Conservation (phyloP, 768 basidiomycete genomes). For the Kockovaella imperatae region DNA sequence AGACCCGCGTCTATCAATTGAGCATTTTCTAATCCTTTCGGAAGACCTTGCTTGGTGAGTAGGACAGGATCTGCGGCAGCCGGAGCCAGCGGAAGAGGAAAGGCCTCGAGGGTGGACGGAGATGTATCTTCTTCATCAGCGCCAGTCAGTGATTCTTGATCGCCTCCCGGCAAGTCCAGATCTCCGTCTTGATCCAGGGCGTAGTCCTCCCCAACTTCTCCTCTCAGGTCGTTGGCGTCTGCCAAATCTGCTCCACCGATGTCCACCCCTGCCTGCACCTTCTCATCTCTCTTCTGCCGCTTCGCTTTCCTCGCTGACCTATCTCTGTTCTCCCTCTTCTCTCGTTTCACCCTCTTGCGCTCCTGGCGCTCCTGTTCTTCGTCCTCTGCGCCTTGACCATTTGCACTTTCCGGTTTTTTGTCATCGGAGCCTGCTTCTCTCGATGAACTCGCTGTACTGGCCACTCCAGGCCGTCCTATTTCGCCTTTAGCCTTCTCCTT, state of each 20-base stretch:
- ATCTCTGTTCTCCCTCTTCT: slow-evolving; percentile 18
- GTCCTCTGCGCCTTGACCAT: slow-evolving; percentile 19
- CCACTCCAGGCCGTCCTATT: slow-evolving; percentile 9
- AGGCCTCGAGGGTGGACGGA: slow-evolving; percentile 30
- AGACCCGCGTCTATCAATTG: slow-evolving; percentile 34
- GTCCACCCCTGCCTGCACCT: slow-evolving; percentile 5
- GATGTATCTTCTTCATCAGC: slow-evolving; percentile 3
- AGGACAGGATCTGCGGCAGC: slow-evolving; percentile 35
- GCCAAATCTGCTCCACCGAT: slow-evolving; percentile 8
- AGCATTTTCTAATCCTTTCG: slow-evolving; percentile 39
- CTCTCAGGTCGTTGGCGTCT: slow-evolving; percentile 4
- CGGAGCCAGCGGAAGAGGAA: slow-evolving; percentile 36
- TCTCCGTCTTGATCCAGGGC: slow-evolving; percentile 8
- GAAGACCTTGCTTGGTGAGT: slow-evolving; percentile 39
- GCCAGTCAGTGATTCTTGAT: slow-evolving; percentile 1
- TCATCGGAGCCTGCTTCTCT: slow-evolving; percentile 4
- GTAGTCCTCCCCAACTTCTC: slow-evolving; percentile 5
- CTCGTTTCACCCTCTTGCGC: slow-evolving; percentile 18
- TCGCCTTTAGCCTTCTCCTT: slow-evolving; percentile 5
- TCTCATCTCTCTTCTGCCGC: slow-evolving; percentile 16
- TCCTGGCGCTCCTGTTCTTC: slow-evolving; percentile 23
- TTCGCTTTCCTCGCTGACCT: slow-evolving; percentile 16
- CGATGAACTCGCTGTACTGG: too few species aligned
- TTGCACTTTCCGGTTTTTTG: slow-evolving; percentile 10
- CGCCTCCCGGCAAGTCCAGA: slow-evolving; percentile 2